Evolutionary conservation across 192 early-diverging fungal genomes (phyloP), one percentile per base, ranked within the genome.

Genomic region (Endogone sp.): DNA sequence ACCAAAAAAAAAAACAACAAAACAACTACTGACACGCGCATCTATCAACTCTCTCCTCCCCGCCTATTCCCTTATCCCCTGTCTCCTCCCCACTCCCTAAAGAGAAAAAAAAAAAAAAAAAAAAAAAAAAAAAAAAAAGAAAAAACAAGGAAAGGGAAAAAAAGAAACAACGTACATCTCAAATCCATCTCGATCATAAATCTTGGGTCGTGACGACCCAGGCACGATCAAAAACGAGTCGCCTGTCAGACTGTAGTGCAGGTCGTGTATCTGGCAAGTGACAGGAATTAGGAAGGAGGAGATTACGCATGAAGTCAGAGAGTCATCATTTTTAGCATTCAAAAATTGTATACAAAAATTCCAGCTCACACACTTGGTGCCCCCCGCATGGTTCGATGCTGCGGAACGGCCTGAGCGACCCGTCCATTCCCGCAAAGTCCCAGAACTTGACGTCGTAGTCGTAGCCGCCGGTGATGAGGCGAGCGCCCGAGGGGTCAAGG

Each of bases 401-500:
- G 55, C 93, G 78, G 71, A 93, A 95, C 6, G 95, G 88, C 65
- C 84, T 79, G 56, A 90, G 87, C 2, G 79, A 72, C 4, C 85
- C 77, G 73, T 94, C 88, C 95, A 96, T 97, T 11, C 88, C 89
- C 30, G 88, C 81, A 82, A 99, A 99, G 76, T 96, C 94, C 95
- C 95, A 99, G 37, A 99, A 78, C 59, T 91, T 91, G 31, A 97
- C 69, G 57, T 84, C 84, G 44, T 92, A 89, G 66, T 94, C 93
- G 63, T 92, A 89, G 21, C 91, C 83, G 65, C 94, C 95, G 8
- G 91, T 89, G 22, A 89, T 82, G 0, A 97, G 75, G 13, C 89
- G 71, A n/a, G 87, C 78, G 8, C 95, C 95, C 1, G 93, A 75
- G 25, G 94, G 88, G 67, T 99, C 94, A 61, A 96, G 80, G 2